Percentiles rank a stretch among this genome's conserved stretches.
Conservation (phyloP, 1,139 yeast genomes). For the Debaryomyces subglobosus region DNA sequence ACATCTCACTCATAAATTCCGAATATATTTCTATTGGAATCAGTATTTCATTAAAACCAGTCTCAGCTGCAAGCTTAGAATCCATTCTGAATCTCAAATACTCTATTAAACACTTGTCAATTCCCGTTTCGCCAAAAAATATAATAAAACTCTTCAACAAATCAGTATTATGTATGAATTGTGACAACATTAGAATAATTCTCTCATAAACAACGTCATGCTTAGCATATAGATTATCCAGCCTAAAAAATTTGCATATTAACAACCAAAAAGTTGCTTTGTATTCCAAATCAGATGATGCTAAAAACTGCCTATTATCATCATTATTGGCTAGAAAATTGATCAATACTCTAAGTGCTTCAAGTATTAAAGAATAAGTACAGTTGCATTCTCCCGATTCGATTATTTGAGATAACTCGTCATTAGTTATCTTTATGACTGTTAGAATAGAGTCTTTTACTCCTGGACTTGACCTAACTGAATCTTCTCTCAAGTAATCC, state of each 20-base stretch:
- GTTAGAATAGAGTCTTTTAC: constrained; percentile 13
- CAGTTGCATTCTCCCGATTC: not conserved
- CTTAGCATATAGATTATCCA: not conserved
- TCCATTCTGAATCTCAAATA: not conserved
- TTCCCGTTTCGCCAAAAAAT: constrained; percentile 17
- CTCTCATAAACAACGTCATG: constrained; percentile 14
- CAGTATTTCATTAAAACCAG: constrained; percentile 1
- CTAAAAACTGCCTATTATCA: constrained; percentile 29
- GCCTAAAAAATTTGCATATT: constrained; percentile 8
- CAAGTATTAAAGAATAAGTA: constrained; percentile 15
- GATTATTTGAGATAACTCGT: constrained; percentile 12
- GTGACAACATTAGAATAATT: constrained; percentile 31
- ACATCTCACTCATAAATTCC: constrained; percentile 3
- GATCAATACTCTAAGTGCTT: constrained; percentile 32
- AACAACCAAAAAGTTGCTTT: constrained; percentile 27
- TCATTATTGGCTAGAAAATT: constrained; percentile 44
- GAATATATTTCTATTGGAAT: constrained; percentile 7
- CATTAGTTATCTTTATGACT: constrained; percentile 13
- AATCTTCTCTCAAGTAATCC: constrained; percentile 31
- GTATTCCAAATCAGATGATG: constrained; percentile 10
- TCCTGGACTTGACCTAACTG: constrained; percentile 20
- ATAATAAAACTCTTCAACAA: constrained; percentile 18
- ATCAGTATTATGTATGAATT: constrained; percentile 37
- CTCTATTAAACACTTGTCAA: constrained; percentile 4
- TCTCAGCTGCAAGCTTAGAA: not conserved